Base-by-base conservation (phyloP, 2,329 filamentous ascomycete genomes). In the Geoglossum cookeanum region DNA sequence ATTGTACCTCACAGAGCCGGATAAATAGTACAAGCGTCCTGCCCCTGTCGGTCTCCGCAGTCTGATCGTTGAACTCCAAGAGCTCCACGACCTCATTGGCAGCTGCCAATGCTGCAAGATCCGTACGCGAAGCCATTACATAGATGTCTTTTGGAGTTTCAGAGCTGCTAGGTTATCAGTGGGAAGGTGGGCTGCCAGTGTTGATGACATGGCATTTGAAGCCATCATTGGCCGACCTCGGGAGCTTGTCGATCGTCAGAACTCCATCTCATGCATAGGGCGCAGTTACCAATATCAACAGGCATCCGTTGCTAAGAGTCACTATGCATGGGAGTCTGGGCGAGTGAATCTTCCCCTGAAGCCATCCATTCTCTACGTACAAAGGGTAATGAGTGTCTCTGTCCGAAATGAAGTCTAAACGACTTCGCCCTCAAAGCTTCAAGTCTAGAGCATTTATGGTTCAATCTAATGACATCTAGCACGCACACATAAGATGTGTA, bases 1-100 rank as follows among this genome's bases (percentile, higher is more conserved):
- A 27, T 59, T 61, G 59, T 65, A 67, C 58, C 22, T 22, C 22
- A 22, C 22, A 22, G 22, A 22, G 22, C 22, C 22, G 22, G 22
- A 22, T 22, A 22, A 22, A 22, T 22, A 22, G 22, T 22, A 22
- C 22, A 22, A n/a, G n/a, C n/a, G n/a, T n/a, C n/a, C n/a, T n/a
- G n/a, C n/a, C n/a, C n/a, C n/a, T n/a, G n/a, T n/a, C 33, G 11
- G 33, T 35, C 33, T 35, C 33, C 33, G 33, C 33, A 35, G 33
- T 35, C 33, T 35, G 33, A 11, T 35, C 33, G 33, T 35, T 35
- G 33, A 35, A 35, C 33, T 35, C 33, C 33, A 11, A 35, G 33
- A 35, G 33, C 33, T 35, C 33, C 11, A 35, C 33, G 11, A 35
- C 33, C 33, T 35, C 33, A 35, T 35, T 35, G 33, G 33, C 33